These are phyloP conservation scores for Hypoxylon lienhwacheense DNA, from an alignment of 495 filamentous ascomycete genomes.

Conservation along the genomic window DNA sequence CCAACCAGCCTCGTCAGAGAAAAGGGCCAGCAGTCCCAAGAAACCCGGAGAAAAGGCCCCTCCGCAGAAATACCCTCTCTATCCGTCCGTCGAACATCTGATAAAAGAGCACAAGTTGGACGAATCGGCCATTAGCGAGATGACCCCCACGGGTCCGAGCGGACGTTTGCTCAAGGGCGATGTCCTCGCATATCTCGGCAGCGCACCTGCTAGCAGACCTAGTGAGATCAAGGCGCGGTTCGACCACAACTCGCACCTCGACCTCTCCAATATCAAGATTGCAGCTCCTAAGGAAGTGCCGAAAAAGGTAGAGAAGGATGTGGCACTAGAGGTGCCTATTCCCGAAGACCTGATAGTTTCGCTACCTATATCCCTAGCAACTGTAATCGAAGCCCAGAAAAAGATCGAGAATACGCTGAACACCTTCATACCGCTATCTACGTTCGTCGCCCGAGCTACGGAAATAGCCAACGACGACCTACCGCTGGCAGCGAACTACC, in stretches of 20 bases:
- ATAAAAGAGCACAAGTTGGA: constrained; percentile 75
- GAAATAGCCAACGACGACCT: constrained; percentile 84
- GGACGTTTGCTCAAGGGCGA: constrained; percentile 94
- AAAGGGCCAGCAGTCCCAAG: constrained; percentile 23
- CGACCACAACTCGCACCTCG: constrained; percentile 75
- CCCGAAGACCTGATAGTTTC: constrained; percentile 58
- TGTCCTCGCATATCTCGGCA: constrained; percentile 85
- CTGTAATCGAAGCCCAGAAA: constrained; percentile 77
- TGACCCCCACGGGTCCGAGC: constrained; percentile 83
- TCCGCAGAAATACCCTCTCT: constrained; percentile 71
- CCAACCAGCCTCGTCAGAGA: constrained; percentile 17
- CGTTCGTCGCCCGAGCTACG: constrained; percentile 80
- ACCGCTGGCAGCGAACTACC: constrained; percentile 61
- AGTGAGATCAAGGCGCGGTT: constrained; percentile 68
- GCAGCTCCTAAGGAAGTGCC: constrained; percentile 61
- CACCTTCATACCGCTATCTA: constrained; percentile 78
- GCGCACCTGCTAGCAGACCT: constrained; percentile 68
- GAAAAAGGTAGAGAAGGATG: constrained; percentile 51
- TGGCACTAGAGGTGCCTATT: constrained; percentile 46
- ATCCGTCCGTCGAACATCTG: constrained; percentile 81
- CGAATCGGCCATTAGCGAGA: constrained; percentile 70
- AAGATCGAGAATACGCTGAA: constrained; percentile 74
- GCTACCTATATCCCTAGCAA: constrained; percentile 73
- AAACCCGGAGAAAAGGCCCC: constrained; percentile 32
- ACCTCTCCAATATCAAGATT: constrained; percentile 90